Base-by-base conservation (phyloP, 2,329 filamentous ascomycete species). In the Leptodontidium sp. region DNA sequence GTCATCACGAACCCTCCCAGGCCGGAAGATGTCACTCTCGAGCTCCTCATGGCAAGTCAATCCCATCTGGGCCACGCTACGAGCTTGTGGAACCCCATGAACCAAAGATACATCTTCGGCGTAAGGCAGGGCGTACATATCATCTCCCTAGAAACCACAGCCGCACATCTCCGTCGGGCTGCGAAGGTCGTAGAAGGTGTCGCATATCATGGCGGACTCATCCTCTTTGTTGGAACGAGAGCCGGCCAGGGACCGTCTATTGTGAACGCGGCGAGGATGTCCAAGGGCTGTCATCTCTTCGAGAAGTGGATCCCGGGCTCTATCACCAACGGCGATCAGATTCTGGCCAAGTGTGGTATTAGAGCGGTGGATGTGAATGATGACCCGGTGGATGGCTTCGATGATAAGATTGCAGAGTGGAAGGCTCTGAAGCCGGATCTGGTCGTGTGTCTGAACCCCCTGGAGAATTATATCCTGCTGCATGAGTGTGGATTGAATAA, bases 101-200 rank as follows among this genome's bases (percentile, higher is more conserved):
- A 98, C 83, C 91, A 94, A 72, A 88, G 92, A 74, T 98, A 98
- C 82, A 98, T 99, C 79, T 94, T 93, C 79, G 96, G 96, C 75
- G 88, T 97, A 70, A 87, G 96, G 55, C 88, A 96, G 74, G 93
- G 92, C 17, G 90, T 97, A 70, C 95, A 98, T 82, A 94, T 99
- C 79, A 97, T 99, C 80, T 92, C 91, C 11, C 89, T 98, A 3
- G 96, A 99, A 79, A 87, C 89, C 69, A 98, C 93, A 40, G 93
- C 94, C 15, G 91, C 94, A 17, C 91, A 98, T 81, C 87, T 99
- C 66, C 90, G 95, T n/a, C 90, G 96, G 62, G 94, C 96, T 4
- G 93, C 94, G n/a, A 92, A 94, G 75, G 90, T 99, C 4, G 93
- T 98, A 1, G 90, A 94, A 77, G 93, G 94, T 77, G 93, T 98